phyloP scores from a whole-genome alignment of 83 land plant species.

The Diphasiastrum complanatum region DNA sequence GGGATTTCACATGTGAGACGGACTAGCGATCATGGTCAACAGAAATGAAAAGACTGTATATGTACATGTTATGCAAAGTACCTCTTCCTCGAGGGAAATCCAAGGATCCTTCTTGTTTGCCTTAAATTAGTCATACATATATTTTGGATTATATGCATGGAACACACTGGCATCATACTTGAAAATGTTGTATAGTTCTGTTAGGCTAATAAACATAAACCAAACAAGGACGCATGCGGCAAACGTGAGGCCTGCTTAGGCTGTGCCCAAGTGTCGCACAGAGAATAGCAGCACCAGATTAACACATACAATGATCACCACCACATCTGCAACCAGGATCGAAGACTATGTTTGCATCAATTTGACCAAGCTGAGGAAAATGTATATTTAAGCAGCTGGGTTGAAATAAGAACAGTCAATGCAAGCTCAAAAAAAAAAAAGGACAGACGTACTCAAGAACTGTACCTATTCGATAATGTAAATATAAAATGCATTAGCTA shows the following conservation, averaged over 20 bases:
- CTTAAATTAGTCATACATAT: conserved; percentile 20
- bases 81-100: conserved; percentile 25
- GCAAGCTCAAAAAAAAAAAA: no score
- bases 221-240: conserved; percentile 9
- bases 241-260: conserved; percentile 21
- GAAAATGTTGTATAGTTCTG: conserved; percentile 12
- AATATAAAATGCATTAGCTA: no score
- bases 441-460: no score
- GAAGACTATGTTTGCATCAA: no score
- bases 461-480: no score
- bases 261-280: conserved; percentile 11
- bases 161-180: conserved; percentile 20
- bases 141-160: conserved; percentile 16
- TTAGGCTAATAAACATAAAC: conserved; percentile 1
- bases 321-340: no score
- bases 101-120: conserved; percentile 18
- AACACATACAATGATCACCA: neutral
- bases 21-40: no score
- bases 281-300: conserved; percentile 15
- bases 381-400: no score
- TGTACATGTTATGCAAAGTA: conserved; percentile 21
- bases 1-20: no score
- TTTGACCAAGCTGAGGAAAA: no score
- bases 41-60: no score
- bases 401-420: no score